Evolutionary conservation across 352 stramenopile genomes (phyloP).

Genomic region (Phytophthora constricta): DNA sequence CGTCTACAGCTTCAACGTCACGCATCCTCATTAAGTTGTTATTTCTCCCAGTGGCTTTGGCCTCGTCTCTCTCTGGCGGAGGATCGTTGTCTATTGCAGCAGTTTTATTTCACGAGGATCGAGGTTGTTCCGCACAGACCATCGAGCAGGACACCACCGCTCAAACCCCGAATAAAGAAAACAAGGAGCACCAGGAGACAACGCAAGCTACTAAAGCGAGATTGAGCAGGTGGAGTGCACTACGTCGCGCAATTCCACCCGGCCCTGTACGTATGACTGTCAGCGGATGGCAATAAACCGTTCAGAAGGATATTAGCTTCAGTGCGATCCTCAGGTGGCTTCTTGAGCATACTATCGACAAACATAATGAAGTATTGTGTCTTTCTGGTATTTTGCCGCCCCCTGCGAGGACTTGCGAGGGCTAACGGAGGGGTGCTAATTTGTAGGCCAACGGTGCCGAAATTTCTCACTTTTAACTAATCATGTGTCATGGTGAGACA

Average conservation of each 20-base stretch:
- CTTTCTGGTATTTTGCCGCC: too few relatives aligned
- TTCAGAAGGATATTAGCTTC: too few relatives aligned
- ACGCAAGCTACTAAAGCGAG: constrained; percentile 2
- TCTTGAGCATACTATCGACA: too few relatives aligned
- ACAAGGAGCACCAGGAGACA: constrained; percentile 49
- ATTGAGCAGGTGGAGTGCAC: constrained; percentile 35
- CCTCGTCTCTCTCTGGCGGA: constrained; percentile 2
- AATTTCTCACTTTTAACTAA: too few relatives aligned
- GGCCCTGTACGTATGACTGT: constrained; percentile 66
- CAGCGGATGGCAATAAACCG: too few relatives aligned
- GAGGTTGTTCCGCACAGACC: constrained; percentile 19
- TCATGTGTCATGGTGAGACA: too few relatives aligned
- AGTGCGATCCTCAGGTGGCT: too few relatives aligned
- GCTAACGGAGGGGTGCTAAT: too few relatives aligned
- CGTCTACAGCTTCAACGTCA: constrained; percentile 6
- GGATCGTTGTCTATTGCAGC: constrained; percentile 4
- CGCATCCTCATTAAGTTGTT: background rate
- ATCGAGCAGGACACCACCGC: background rate
- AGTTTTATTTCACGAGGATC: constrained; percentile 13
- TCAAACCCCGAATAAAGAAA: constrained; percentile 38
- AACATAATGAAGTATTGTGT: too few relatives aligned
- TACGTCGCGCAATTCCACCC: constrained; percentile 43
- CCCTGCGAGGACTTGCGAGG: too few relatives aligned
- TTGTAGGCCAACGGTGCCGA: too few relatives aligned
- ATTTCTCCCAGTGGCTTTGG: constrained; percentile 13